Evolutionary conservation across 495 filamentous ascomycete genomes (phyloP).

Genomic region (Penicillium samsonianum): DNA sequence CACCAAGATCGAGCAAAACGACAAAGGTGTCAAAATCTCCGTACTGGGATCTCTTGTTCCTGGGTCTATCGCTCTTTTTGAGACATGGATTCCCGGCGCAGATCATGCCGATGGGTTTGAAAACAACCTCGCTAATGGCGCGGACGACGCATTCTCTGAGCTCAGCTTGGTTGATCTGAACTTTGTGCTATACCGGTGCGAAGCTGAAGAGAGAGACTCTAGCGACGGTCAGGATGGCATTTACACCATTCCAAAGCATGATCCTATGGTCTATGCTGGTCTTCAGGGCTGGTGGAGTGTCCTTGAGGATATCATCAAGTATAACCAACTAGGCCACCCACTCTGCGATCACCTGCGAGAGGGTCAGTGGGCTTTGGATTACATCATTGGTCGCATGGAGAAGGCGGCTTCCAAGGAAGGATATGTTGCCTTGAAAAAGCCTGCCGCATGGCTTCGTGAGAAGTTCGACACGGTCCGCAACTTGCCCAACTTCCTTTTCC

Average conservation of each 20-base stretch:
- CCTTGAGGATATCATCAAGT: conserved; percentile 76
- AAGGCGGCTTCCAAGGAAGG: conserved; percentile 62
- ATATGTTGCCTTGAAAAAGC: conserved; percentile 59
- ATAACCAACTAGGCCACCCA: conserved; percentile 92
- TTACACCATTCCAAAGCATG: conserved; percentile 82
- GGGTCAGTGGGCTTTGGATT: conserved; percentile 94
- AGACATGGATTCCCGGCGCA: conserved; percentile 87
- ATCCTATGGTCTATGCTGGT: conserved; percentile 88
- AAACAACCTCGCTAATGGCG: conserved; percentile 78
- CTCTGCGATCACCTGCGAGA: conserved; percentile 89
- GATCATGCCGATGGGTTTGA: conserved; percentile 81
- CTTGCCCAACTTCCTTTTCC: conserved; percentile 85
- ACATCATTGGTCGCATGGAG: conserved; percentile 76
- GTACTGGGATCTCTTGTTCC: conserved; percentile 83
- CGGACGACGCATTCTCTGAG: conserved; percentile 73
- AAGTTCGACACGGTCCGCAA: conserved; percentile 81
- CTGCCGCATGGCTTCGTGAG: conserved; percentile 75
- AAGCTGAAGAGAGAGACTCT: conserved; percentile 84
- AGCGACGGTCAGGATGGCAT: conserved; percentile 80
- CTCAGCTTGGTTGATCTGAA: conserved; percentile 82
- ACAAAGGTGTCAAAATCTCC: conserved; percentile 72
- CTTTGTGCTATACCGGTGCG: conserved; percentile 86
- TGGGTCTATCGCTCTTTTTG: conserved; percentile 90
- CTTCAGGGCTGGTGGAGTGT: conserved; percentile 99
- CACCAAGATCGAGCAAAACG: conserved; percentile 64